Base-by-base conservation (phyloP, 176 grass and related monocot species). In the Rhynchospora breviuscula region DNA sequence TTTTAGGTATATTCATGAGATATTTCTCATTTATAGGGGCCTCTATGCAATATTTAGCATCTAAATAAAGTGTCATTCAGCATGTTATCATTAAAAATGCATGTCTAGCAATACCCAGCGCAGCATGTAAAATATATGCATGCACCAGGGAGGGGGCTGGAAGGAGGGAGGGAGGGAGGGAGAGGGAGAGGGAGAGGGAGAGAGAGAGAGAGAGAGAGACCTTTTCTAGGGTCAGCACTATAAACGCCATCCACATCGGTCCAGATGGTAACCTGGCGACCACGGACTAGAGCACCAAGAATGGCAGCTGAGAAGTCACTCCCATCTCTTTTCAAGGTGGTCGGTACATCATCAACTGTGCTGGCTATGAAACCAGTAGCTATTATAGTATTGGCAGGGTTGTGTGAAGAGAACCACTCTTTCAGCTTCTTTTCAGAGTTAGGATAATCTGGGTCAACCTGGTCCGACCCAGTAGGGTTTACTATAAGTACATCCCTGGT, bases 151-250 rank as follows among this genome's bases (percentile, higher is more conserved):
- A 77, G 19, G 53, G 73, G 26, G 26, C 26, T 29, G 26, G 26
- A 29, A 29, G 26, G 26, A 29, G 26, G 26, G 26, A 29, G 26
- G 53, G 45, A 76, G 76, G 56, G 74, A 44, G 29, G 52, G 35
- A 26, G 59, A 86, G 76, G 91, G 86, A 99, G n/a, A 62, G 19
- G 54, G 45, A 77, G 19, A 26, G 73, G 26, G 26, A 1, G 26
- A 29, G 26, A 53, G 45, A 76, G 76, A 78, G 74, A 44, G 29
- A 67, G 35, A 26, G 59, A 86, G 76, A 92, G 86, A 99, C 96
- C 93, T 99, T 99, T 99, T 90, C 96, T 95, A 26, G 96, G 96
- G 86, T 99, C 96, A 29, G 96, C 96, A 88, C 96, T 99, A 85
- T 90, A 99, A 67, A 99, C 93, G 69, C 96, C 96, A 84, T 99